Evolutionary conservation across 140 eudicot genomes (phyloP).

Genomic region (Ambrosia hybrid): DNA sequence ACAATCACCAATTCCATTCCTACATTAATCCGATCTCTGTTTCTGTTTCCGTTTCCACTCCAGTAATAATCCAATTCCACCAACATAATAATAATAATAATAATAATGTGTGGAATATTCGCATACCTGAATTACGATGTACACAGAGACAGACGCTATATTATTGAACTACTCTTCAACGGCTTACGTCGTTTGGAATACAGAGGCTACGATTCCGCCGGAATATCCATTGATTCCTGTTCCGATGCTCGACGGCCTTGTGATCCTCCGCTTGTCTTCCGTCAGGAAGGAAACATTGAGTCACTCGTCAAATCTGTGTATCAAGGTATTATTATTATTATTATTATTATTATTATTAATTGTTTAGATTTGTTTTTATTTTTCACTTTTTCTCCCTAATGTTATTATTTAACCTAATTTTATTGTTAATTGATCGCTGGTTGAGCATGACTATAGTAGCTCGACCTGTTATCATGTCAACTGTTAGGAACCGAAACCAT

Average conservation of each 20-base stretch:
- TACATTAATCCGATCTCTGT: too few species aligned
- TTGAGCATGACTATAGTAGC: background rate
- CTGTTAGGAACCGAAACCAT: background rate
- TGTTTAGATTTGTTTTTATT: too few species aligned
- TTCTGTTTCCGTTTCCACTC: too few species aligned
- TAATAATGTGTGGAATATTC: constrained; percentile 82
- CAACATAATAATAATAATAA: too few species aligned
- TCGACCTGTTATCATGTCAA: background rate
- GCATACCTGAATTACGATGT: constrained; percentile 85
- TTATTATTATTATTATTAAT: too few species aligned
- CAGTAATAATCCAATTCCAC: too few species aligned
- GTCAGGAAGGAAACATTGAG: constrained; percentile 93
- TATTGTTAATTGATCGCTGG: background rate
- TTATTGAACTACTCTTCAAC: constrained; percentile 74
- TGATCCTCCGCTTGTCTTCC: constrained; percentile 71
- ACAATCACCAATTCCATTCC: too few species aligned
- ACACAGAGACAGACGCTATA: constrained; percentile 74
- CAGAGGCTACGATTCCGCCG: constrained; percentile 97
- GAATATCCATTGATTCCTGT: constrained; percentile 69
- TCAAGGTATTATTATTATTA: constrained; percentile 38
- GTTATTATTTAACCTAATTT: constrained; percentile 9
- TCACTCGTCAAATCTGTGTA: constrained; percentile 89
- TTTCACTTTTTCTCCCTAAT: background rate
- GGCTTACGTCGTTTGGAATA: constrained; percentile 93
- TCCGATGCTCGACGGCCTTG: constrained; percentile 6